Evolutionary conservation across 805 yeast genomes (phyloP).

Genomic region (Tetrapisispora iriomotensis): DNA sequence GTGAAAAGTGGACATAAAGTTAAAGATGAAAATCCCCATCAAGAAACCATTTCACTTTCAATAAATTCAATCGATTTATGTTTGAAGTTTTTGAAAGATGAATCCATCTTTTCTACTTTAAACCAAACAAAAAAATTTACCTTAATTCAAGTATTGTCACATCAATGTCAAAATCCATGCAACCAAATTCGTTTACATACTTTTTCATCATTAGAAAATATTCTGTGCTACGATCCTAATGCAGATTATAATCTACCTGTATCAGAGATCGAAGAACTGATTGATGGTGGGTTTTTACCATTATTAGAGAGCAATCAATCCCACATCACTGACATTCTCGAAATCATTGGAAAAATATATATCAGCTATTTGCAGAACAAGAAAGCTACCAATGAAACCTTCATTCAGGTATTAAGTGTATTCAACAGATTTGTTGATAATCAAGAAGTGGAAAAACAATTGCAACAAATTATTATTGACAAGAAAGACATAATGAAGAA

Average conservation of each 20-base stretch:
- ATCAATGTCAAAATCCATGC: conserved; percentile 82
- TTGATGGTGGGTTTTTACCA: conserved; percentile 69
- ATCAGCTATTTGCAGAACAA: conserved; percentile 36
- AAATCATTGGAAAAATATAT: conserved; percentile 57
- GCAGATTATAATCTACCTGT: not conserved
- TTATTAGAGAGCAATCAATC: conserved; percentile 14
- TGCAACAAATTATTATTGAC: conserved; percentile 31
- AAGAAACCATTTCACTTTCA: conserved; percentile 46
- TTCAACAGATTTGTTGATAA: conserved; percentile 34
- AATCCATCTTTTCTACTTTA: conserved; percentile 20
- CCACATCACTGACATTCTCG: conserved; percentile 40
- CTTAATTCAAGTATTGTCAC: conserved; percentile 68
- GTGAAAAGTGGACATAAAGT: conserved; percentile 34
- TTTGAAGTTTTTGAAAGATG: conserved; percentile 32
- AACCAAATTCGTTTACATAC: conserved; percentile 62
- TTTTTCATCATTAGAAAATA: conserved; percentile 44
- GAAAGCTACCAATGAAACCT: conserved; percentile 31
- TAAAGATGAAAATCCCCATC: conserved; percentile 37
- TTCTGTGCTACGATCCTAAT: conserved; percentile 28
- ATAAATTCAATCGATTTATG: conserved; percentile 53
- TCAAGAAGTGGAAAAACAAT: conserved; percentile 29
- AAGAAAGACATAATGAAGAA: conserved; percentile 28
- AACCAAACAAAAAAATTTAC: conserved; percentile 36
- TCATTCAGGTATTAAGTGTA: conserved; percentile 30
- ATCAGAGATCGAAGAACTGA: conserved; percentile 34